These are phyloP conservation scores for Papiliotrema flavescens DNA, from an alignment of 1,284 basidiomycete species.

Conservation along the genomic window DNA sequence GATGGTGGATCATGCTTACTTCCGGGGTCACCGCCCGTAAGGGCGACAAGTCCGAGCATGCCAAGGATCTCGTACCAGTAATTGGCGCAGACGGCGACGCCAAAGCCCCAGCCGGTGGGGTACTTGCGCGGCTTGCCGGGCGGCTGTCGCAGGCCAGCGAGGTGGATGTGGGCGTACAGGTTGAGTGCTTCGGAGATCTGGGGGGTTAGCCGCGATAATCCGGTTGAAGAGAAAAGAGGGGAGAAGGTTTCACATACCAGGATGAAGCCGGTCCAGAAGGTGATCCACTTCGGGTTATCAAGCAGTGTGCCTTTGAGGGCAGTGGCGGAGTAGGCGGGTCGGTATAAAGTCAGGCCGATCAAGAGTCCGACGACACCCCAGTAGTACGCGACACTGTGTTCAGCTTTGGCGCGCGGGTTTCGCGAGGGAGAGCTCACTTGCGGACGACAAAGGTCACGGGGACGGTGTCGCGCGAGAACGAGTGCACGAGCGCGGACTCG, in stretches of 20 bases:
- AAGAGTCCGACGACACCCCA: slow-evolving; percentile 76
- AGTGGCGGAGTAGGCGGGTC: slow-evolving; percentile 60
- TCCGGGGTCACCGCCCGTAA: slow-evolving; percentile 70
- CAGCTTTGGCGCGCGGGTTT: neutral
- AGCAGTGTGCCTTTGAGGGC: slow-evolving; percentile 67
- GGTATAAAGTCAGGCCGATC: slow-evolving; percentile 74
- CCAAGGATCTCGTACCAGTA: slow-evolving; percentile 87
- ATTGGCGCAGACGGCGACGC: slow-evolving; percentile 82
- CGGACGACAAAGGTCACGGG: slow-evolving; percentile 82
- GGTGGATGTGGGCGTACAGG: slow-evolving; percentile 73
- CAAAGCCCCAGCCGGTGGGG: slow-evolving; percentile 76
- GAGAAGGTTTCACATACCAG: slow-evolving; percentile 66
- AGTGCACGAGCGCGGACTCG: slow-evolving; percentile 90
- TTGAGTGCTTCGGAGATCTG: slow-evolving; percentile 88
- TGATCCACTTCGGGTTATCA: slow-evolving; percentile 66
- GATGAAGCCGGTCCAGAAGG: slow-evolving; percentile 66
- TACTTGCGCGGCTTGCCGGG: slow-evolving; percentile 77
- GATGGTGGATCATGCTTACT: slow-evolving; percentile 51
- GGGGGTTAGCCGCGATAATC: neutral
- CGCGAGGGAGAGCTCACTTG: slow-evolving; percentile 76
- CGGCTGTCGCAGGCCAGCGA: slow-evolving; percentile 75
- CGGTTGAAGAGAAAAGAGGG: neutral
- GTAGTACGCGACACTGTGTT: slow-evolving; percentile 75
- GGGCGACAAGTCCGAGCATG: slow-evolving; percentile 68
- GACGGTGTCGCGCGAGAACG: slow-evolving; percentile 94